Conservation (phyloP, 345 rosid genomes). For the Cardamine resedifolia region DNA sequence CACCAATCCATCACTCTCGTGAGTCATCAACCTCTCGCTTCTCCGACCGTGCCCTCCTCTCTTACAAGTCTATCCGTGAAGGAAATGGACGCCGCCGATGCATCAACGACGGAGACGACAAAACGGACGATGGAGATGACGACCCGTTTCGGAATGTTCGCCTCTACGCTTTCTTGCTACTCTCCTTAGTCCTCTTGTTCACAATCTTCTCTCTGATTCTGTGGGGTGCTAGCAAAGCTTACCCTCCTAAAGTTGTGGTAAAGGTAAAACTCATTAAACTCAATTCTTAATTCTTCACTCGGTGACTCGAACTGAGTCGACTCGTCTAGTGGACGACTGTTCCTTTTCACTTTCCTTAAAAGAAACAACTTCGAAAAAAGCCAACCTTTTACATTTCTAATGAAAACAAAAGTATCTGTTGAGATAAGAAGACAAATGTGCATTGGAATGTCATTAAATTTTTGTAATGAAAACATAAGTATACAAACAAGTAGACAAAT, state of each 20-base stretch:
- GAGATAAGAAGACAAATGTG: neutral
- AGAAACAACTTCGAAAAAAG: slow-evolving; percentile 22
- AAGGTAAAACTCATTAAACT: slow-evolving; percentile 48
- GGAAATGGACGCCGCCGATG: slow-evolving; percentile 25
- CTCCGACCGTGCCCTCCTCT: slow-evolving; percentile 56
- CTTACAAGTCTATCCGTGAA: slow-evolving; percentile 57
- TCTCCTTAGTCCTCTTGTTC: slow-evolving; percentile 60
- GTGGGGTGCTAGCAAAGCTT: slow-evolving; percentile 82
- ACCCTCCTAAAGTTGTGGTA: slow-evolving; percentile 65
- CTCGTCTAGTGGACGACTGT: slow-evolving; percentile 18
- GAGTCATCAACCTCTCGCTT: slow-evolving; percentile 92
- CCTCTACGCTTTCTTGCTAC: slow-evolving; percentile 52
- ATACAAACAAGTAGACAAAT: too few species aligned
- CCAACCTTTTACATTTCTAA: neutral
- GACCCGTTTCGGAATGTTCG: slow-evolving; percentile 46
- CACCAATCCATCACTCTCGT: slow-evolving; percentile 93
- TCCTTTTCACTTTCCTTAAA: slow-evolving; percentile 15
- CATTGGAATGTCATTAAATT: too few species aligned
- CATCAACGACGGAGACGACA: slow-evolving; percentile 42
- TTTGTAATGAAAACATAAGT: too few species aligned
- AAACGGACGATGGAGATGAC: slow-evolving; percentile 30
- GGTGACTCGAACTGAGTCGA: slow-evolving; percentile 7
- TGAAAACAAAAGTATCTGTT: neutral
- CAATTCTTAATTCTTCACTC: neutral
- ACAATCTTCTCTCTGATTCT: slow-evolving; percentile 65